Base-by-base conservation (phyloP, 176 grass and related monocot species). In the Typha latifolia region DNA sequence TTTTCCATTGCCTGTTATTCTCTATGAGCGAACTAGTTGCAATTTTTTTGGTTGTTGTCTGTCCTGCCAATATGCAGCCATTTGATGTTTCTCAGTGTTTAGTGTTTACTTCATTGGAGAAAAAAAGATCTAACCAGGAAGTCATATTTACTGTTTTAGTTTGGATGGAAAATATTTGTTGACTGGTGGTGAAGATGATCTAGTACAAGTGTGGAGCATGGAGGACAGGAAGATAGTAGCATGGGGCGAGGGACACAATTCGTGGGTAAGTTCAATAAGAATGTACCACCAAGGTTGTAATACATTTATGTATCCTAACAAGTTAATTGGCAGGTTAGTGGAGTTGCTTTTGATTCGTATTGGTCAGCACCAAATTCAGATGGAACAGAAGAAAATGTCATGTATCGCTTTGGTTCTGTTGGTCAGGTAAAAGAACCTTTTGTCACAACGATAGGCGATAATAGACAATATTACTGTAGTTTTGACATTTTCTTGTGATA, bases 361-460 rank as follows among this genome's bases (percentile, higher is more conserved):
- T 99, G 89, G 89, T 93, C 86, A 49, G 78, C 79, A 32, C 89
- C 94, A 71, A 93, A 82, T 87, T 85, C 89, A 14, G 86, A 93
- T 69, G 81, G 75, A 48, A 66, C 73, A 9, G 84, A 74, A 80
- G 89, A 93, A 76, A 93, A 82, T 76, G 80, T 84, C 15, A 82
- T 99, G 53, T 99, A 99, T 81, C 89, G 94, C 37, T 90, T 99
- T 69, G 89, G 89, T 70, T 99, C 94, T 67, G 84, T 99, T 77
- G 89, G 83, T 61, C 89, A 99, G 89, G 89, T 93, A 93, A 51
- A 15, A 32, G 69, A 51, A 67, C 49, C 37, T 43, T 15, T 81
- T 51, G 34, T 76, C 18, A 71, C 70, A 52, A 63, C 53, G 24
- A 27, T 59, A 21, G 23, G 67, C 14, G 27, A 16, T 34, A 31